These are phyloP conservation scores for Solanum etuberosum DNA, from an alignment of 257 asterid genomes.

Conservation along the genomic window DNA sequence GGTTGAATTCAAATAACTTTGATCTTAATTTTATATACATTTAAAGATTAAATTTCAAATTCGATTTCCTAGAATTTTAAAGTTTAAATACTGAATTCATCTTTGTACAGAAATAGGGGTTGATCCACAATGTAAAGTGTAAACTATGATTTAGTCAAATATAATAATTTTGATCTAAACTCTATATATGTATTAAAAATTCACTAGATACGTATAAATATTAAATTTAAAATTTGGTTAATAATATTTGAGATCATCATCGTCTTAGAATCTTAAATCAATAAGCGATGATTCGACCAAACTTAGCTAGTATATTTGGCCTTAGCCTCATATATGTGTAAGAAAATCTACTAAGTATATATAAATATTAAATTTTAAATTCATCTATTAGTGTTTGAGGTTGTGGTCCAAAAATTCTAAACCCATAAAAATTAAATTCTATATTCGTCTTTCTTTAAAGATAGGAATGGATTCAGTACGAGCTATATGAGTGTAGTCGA, in stretches of 20 bases:
- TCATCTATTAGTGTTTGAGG: neutral
- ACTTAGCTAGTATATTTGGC: neutral
- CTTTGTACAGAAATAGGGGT: fast-evolving
- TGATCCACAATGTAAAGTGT: neutral
- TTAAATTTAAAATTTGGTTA: neutral
- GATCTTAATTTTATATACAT: neutral
- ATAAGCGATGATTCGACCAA: neutral
- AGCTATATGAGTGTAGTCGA: neutral
- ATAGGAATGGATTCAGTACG: neutral
- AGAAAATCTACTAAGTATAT: neutral
- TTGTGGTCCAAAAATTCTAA: no score
- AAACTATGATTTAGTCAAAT: neutral
- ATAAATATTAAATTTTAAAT: neutral
- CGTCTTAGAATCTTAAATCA: neutral
- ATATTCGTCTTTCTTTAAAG: no score
- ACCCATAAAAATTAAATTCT: no score
- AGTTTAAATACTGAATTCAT: neutral
- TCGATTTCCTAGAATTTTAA: neutral
- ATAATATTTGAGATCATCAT: neutral
- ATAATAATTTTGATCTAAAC: neutral
- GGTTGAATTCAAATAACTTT: neutral
- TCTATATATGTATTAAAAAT: neutral
- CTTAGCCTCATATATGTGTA: neutral
- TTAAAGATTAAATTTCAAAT: neutral
- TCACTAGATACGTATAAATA: neutral